Base-by-base conservation (phyloP, 139 green algal species). In the Micractinium conductrix region DNA sequence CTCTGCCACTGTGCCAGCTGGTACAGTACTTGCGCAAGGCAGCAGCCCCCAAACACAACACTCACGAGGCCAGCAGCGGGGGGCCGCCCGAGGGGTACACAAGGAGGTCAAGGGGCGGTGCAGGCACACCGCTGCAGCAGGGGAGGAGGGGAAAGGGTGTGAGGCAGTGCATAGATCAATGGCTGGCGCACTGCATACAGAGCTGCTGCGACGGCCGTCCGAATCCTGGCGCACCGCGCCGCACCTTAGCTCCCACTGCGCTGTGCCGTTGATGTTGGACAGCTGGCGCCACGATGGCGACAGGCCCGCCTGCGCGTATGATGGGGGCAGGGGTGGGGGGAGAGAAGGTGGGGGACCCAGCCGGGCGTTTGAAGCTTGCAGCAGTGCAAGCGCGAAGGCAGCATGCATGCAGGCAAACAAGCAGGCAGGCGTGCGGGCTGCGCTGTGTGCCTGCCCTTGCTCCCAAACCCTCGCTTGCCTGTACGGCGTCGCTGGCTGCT, bases 181-280 rank as follows among this genome's bases (percentile, higher is more conserved):
- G 38, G 22, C 26, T 78, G 71, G 17, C 38, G 19, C 4, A 26
- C 14, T 22, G n/a, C n/a, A n/a, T n/a, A n/a, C n/a, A n/a, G n/a
- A n/a, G n/a, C n/a, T n/a, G n/a, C n/a, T n/a, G n/a, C n/a, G n/a
- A n/a, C n/a, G n/a, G n/a, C n/a, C n/a, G n/a, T n/a, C n/a, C n/a
- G n/a, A n/a, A n/a, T n/a, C n/a, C n/a, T n/a, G n/a, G n/a, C n/a
- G n/a, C n/a, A n/a, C n/a, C n/a, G n/a, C n/a, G n/a, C n/a, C n/a
- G n/a, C 53, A 73, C 76, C 76, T 72, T 5, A 82, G 76, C 55
- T 82, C 76, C 76, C 76, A 82, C 26, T 42, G 12, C 33, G 58
- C 76, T 38, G 24, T 82, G 76, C 76, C 76, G 22, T 67, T 30
- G 17, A 82, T 8, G 58, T 72, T 72, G 40, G 21, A 33, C 37